phyloP scores from a whole-genome alignment of 148 eudicot species.

The Camellia granthamiana region DNA sequence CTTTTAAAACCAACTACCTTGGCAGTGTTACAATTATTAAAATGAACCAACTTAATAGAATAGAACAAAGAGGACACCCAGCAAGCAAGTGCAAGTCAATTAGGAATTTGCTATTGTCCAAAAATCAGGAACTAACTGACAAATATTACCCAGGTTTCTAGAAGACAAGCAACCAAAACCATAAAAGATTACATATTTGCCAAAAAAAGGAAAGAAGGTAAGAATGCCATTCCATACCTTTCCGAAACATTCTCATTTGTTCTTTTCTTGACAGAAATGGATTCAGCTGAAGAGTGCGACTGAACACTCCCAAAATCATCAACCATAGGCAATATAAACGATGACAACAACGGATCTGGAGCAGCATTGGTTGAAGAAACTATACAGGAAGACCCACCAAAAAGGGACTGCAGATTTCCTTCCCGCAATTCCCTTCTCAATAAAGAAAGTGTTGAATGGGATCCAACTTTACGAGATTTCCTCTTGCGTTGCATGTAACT shows the following conservation, averaged over 20 bases:
- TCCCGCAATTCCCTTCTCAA: slow-evolving; percentile 87
- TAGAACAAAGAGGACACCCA: too few species aligned
- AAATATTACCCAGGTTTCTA: neutral
- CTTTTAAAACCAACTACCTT: too few species aligned
- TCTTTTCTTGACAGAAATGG: slow-evolving; percentile 45
- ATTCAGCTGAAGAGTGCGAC: slow-evolving; percentile 53
- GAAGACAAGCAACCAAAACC: neutral
- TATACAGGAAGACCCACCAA: slow-evolving; percentile 69
- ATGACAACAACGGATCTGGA: slow-evolving; percentile 88
- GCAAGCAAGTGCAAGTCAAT: too few species aligned
- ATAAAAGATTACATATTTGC: neutral
- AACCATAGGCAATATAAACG: slow-evolving; percentile 84
- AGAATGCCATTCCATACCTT: slow-evolving; percentile 44
- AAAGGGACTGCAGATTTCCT: slow-evolving; percentile 75
- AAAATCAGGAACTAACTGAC: neutral
- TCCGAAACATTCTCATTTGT: slow-evolving; percentile 40
- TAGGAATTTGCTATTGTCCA: too few species aligned
- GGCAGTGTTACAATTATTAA: too few species aligned
- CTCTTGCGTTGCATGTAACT: slow-evolving; percentile 89
- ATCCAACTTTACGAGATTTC: slow-evolving; percentile 67
- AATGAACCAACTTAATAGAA: too few species aligned
- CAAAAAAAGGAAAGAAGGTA: slow-evolving; percentile 12
- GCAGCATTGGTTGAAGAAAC: slow-evolving; percentile 55
- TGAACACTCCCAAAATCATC: slow-evolving; percentile 60
- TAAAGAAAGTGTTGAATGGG: slow-evolving; percentile 75